Conservation (phyloP, 2,329 filamentous ascomycete species). For the Trichophyton benhamiae region DNA sequence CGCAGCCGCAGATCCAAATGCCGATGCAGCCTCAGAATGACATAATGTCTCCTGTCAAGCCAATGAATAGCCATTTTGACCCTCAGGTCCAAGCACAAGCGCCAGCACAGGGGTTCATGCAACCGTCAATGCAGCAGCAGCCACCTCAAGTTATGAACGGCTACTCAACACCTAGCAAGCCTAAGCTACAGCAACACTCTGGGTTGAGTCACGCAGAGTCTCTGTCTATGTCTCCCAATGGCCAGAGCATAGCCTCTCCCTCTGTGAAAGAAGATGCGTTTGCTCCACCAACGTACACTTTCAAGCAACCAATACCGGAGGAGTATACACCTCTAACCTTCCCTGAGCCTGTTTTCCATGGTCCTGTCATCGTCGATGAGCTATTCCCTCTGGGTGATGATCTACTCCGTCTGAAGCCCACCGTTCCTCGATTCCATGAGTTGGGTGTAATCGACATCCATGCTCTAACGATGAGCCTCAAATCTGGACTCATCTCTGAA, state of each 20-base stretch:
- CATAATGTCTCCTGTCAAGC: constrained; percentile 33
- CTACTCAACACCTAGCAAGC: neutral
- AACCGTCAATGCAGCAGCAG: neutral
- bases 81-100: constrained; percentile 19
- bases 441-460: constrained; percentile 83
- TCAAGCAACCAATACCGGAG: constrained; percentile 20
- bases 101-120: constrained; percentile 2
- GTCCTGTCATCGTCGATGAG: constrained; percentile 58
- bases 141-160: constrained; percentile 7
- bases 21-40: constrained; percentile 31
- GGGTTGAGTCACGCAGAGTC: constrained; percentile 19
- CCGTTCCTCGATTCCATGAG: constrained; percentile 61
- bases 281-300: neutral
- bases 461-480: constrained; percentile 75
- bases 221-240: constrained; percentile 16
- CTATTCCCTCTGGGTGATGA: constrained; percentile 53
- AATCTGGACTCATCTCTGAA: constrained; percentile 80
- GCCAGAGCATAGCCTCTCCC: constrained; percentile 12
- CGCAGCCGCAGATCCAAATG: constrained; percentile 13
- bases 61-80: constrained; percentile 37
- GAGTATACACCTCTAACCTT: constrained; percentile 37
- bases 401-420: constrained; percentile 57
- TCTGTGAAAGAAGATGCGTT: constrained; percentile 15
- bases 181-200: constrained; percentile 15
- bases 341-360: constrained; percentile 46